Evolutionary conservation across 257 asterid species (phyloP), one percentile per base, ranked within the genome.

Genomic region (Salvia miltiorrhiza): DNA sequence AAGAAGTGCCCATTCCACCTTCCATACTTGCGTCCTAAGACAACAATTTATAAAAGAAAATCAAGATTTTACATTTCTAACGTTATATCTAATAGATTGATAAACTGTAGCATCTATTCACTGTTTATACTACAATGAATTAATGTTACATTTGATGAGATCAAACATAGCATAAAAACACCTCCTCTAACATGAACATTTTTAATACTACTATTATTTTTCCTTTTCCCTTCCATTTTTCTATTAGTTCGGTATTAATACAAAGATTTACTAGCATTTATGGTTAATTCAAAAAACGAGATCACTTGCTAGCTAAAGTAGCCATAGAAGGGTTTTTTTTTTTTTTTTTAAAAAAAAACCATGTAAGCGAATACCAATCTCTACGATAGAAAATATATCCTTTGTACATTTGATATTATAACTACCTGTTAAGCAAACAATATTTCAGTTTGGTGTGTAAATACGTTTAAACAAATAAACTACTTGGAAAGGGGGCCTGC

Each of bases 1-100:
- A 30, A 64, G 85, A 80, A 76, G 79, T 78, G 82, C 65, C 41
- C 86, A 72, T 72, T 76, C 69, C 84, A 88, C 78, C 95, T 79
- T 82, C 87, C 86, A 69, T 35, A 40, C 95, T 86, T 88, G 53
- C 67, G 8, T 35, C 68, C 71, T 66, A 79, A 82, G 87, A 41
- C 86, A 69, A 53, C 37, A 4, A 55, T 72, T 74, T 37, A 3
- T 4, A 14, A 24, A 49, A 48, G 20, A 21, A 3, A 13, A 53
- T 20, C 9, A 26, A 1, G n/a, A 17, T 73, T 48, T 48, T 21
- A 33, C 48, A 39, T 68, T 52, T 49, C 33, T 43, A 62, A 50
- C 19, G 55, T 30, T 73, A 19, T 16, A 26, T n/a, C n/a, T n/a
- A 26, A 26, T 26, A 26, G 4, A 48, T 58, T 2, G 6, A 57